Base-by-base conservation (phyloP, 306 rosid genomes). In the Argentina anserina region DNA sequence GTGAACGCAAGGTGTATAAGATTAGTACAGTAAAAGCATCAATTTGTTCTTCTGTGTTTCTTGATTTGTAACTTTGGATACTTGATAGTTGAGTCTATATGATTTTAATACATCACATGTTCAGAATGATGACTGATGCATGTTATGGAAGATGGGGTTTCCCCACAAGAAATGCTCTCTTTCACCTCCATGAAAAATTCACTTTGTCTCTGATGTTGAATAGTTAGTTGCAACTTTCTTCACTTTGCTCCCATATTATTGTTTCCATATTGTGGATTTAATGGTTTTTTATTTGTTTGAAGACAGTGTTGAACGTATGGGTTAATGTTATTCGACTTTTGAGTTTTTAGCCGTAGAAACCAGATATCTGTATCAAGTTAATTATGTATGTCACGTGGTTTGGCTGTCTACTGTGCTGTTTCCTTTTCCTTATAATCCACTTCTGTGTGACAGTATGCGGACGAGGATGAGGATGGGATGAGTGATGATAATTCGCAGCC, bases 401-500 rank as follows among this genome's bases (percentile, higher is more conserved):
- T 26, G 41, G 29, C n/a, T 41, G 28, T 56, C 12, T 40, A 33
- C 15, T 55, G 29, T 39, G 46, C 29, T 13, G 62, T 56, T 31
- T 55, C 12, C 15, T 71, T 37, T 26, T 55, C 41, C 18, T 7
- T 1, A 71, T 55, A 17, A 26, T 56, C 53, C 66, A 40, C 29
- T 3, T 71, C n/a, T 63, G 50, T 63, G 45, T 78, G 65, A 40
- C 86, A 94, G 97, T 72, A 69, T 82, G 84, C 86, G 17, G 96
- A 91, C 67, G 91, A 81, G 74, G 90, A 91, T 67, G 91, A 81
- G 72, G 90, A 86, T 18, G 93, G 79, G 75, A 79, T 71, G 53
- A 84, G 69, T 5, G 73, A 74, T 25, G 84, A 82, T 56, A 66
- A 37, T 40, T 28, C 55, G 70, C 77, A 80, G 69, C 67, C 50